phyloP scores from a whole-genome alignment of 257 asterid genomes.

The Misopates orontium region DNA sequence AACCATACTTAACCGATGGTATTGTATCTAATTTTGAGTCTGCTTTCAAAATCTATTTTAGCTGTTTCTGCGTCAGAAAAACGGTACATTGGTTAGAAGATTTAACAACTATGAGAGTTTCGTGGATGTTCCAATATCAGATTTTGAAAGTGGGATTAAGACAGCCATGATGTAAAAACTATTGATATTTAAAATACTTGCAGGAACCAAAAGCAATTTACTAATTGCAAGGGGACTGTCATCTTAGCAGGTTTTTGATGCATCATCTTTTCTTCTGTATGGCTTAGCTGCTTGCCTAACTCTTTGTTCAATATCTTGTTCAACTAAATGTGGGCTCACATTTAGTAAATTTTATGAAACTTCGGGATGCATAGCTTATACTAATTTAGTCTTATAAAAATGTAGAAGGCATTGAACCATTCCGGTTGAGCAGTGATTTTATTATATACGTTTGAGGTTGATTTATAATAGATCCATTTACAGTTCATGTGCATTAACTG shows the following conservation, averaged over 20 bases:
- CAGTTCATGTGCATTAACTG: conserved; percentile 67
- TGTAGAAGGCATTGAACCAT: conserved; percentile 26
- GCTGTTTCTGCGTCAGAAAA: background rate
- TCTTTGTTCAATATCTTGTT: background rate
- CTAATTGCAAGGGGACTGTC: background rate
- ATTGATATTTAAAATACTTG: background rate
- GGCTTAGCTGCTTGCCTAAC: background rate
- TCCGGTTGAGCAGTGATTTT: conserved; percentile 40
- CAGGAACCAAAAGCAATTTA: background rate
- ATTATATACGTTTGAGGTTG: conserved; percentile 39
- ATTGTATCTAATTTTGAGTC: too few relatives aligned
- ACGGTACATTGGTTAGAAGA: too few relatives aligned
- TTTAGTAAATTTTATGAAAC: too few relatives aligned
- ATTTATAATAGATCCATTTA: conserved; percentile 55
- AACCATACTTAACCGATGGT: too few relatives aligned
- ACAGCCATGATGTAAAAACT: background rate
- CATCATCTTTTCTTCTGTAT: background rate
- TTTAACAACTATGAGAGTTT: background rate
- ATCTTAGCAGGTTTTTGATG: background rate
- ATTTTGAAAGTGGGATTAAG: background rate
- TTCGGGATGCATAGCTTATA: conserved; percentile 7
- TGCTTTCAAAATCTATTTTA: too few relatives aligned
- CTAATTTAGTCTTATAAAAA: conserved; percentile 21
- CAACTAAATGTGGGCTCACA: too few relatives aligned
- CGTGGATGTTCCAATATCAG: background rate